Evolutionary conservation across 2,329 filamentous ascomycete genomes (phyloP), one percentile per base, ranked within the genome.

Genomic region (Colletotrichum nymphaeae): DNA sequence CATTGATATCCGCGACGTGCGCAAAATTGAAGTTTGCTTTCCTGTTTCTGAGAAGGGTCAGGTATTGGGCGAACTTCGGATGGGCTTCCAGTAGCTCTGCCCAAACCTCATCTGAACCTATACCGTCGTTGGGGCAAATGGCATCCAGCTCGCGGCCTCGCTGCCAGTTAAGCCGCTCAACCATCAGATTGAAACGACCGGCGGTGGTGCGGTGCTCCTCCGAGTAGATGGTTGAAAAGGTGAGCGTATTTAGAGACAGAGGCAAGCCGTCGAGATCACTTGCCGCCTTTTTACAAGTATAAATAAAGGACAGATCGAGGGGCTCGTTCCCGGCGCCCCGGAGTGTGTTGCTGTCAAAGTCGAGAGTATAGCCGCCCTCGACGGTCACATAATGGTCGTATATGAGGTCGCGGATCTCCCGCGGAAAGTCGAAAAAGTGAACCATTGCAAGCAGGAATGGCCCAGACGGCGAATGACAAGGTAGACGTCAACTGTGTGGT

Each of bases 241-340:
- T 73, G 16, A 65, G 60, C n/a, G 16, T 22, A 24, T 73, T 69
- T 0, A 19, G 24, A 0, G 37, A n/a, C 2, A 73, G 53, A 7
- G 70, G 35, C 4, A 73, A 2, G 4, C 52, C 59, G 1, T 11
- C 26, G 42, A 64, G 59, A 22, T 73, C 70, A 0, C 24, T 42
- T 3, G 70, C 70, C 8, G 60, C 14, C 1, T 14, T 12, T 19
- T 60, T 59, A 60, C 70, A 73, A 3, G 70, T 22, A 60, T 56
- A 46, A 28, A 62, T 55, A 2, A 69, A 56, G 5, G 35, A 14
- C 5, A 73, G 55, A 8, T 65, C 30, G 46, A 69, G 65, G 5
- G 70, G 55, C n/a, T 37, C 12, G 24, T n/a, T 24, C 16, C 19
- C 24, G 6, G 56, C 55, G 3, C 55, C 19, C 12, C 22, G 42